Conservation (phyloP, 768 basidiomycete species). For the Gloeophyllum trabeum region DNA sequence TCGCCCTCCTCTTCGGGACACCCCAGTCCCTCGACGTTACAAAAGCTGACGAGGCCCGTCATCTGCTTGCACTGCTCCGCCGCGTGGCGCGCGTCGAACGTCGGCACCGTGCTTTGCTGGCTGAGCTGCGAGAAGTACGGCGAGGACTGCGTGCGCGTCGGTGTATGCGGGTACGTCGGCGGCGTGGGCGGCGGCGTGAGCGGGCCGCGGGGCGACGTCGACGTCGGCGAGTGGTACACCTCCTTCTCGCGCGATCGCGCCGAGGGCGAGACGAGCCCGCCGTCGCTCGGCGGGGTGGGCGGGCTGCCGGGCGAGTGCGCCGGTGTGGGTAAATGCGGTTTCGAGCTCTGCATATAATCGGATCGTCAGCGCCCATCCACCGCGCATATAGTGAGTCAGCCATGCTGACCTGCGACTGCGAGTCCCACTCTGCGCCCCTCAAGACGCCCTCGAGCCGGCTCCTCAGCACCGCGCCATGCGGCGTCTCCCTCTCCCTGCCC, state of each 20-base stretch:
- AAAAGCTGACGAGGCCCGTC: slow-evolving; percentile 59
- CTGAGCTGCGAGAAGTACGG: slow-evolving; percentile 9
- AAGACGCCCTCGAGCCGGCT: slow-evolving; percentile 42
- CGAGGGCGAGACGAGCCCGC: not conserved
- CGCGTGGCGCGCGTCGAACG: slow-evolving; percentile 55
- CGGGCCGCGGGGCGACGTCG: slow-evolving; percentile 7
- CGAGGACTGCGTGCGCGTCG: slow-evolving; percentile 5
- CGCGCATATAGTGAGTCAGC: slow-evolving; percentile 8
- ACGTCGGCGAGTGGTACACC: slow-evolving; percentile 3
- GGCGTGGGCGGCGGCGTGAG: slow-evolving; percentile 10
- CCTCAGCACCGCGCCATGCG: slow-evolving; percentile 43
- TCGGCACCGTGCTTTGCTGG: not conserved
- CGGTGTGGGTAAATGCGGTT: not conserved
- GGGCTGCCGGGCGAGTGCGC: not conserved
- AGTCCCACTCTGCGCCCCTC: slow-evolving; percentile 15
- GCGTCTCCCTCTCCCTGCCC: slow-evolving; percentile 16
- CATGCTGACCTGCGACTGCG: slow-evolving; percentile 7
- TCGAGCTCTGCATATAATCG: slow-evolving; percentile 3
- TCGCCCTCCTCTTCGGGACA: slow-evolving; percentile 39
- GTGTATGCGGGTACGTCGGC: slow-evolving; percentile 3
- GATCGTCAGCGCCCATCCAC: slow-evolving; percentile 9
- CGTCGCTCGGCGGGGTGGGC: not conserved
- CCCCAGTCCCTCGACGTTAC: slow-evolving; percentile 56
- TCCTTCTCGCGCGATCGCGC: no score
- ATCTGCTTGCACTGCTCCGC: slow-evolving; percentile 43